Evolutionary conservation across 2,329 filamentous ascomycete species (phyloP).

Genomic region (Kalmusia sp.): DNA sequence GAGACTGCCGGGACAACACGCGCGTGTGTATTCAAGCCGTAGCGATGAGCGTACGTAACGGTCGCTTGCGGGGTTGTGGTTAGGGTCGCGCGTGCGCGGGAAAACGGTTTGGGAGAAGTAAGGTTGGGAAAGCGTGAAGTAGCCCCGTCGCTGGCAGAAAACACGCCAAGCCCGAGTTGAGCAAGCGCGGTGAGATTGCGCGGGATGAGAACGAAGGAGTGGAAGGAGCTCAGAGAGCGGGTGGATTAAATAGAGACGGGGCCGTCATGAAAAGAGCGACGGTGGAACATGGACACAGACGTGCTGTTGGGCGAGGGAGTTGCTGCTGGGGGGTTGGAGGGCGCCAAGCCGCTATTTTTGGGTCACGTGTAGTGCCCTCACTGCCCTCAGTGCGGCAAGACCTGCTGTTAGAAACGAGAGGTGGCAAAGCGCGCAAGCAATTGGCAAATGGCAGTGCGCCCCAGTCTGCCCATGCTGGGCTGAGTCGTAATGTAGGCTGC

Average conservation of each 20-base stretch:
- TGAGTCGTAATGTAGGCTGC: slow-evolving; percentile 16
- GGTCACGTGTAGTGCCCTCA: slow-evolving; percentile 23
- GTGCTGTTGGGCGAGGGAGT: neutral
- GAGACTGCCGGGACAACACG: slow-evolving; percentile 29
- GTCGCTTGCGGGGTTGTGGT: slow-evolving; percentile 25
- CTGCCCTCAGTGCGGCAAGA: slow-evolving; percentile 7
- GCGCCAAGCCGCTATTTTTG: slow-evolving; percentile 4
- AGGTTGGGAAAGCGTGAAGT: slow-evolving; percentile 19
- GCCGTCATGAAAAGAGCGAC: slow-evolving; percentile 38
- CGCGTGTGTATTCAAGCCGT: slow-evolving; percentile 23
- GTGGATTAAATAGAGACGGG: slow-evolving; percentile 39
- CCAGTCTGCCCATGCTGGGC: neutral
- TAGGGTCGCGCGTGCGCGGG: slow-evolving; percentile 19
- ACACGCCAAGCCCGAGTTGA: slow-evolving; percentile 40
- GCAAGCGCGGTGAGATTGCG: slow-evolving; percentile 29
- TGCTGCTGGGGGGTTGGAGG: slow-evolving; percentile 4
- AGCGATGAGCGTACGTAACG: slow-evolving; percentile 27
- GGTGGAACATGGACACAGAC: slow-evolving; percentile 16
- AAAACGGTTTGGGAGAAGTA: slow-evolving; percentile 20
- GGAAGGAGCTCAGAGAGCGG: slow-evolving; percentile 31
- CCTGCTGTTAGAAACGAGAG: slow-evolving; percentile 1
- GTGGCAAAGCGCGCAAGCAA: slow-evolving; percentile 19
- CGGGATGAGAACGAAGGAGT: slow-evolving; percentile 22
- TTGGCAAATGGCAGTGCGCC: slow-evolving; percentile 19
- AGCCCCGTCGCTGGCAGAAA: slow-evolving; percentile 25